Evolutionary conservation across 495 filamentous ascomycete genomes (phyloP).

Genomic region (Haplographium delicatum): DNA sequence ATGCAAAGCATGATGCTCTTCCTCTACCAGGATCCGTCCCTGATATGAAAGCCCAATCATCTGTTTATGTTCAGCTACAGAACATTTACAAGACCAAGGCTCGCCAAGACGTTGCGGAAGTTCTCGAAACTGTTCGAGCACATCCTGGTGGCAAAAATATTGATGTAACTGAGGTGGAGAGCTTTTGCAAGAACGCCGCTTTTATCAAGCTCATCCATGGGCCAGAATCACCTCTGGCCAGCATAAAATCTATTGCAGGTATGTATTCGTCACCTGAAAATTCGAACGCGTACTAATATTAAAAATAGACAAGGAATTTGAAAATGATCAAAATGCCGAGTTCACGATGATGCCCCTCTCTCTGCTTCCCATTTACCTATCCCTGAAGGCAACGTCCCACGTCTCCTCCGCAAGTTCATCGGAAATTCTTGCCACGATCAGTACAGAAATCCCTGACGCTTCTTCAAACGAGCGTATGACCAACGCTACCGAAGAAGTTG

Average conservation of each 20-base stretch:
- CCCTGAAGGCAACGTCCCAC: slow-evolving; percentile 54
- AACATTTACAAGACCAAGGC: slow-evolving; percentile 93
- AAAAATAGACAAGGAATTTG: slow-evolving; percentile 15
- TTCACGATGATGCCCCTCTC: slow-evolving; percentile 45
- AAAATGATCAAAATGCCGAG: slow-evolving; percentile 30
- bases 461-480: slow-evolving; percentile 39
- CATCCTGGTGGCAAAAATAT: slow-evolving; percentile 51
- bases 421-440: slow-evolving; percentile 38
- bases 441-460: slow-evolving; percentile 38
- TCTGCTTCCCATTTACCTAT: slow-evolving; percentile 73
- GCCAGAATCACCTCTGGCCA: slow-evolving; percentile 37
- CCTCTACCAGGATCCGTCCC: slow-evolving; percentile 85
- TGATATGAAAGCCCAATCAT: slow-evolving; percentile 96
- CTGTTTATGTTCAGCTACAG: slow-evolving; percentile 86
- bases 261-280: neutral
- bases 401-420: slow-evolving; percentile 39
- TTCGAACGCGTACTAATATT: slow-evolving; percentile 2
- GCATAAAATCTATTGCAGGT: slow-evolving; percentile 20
- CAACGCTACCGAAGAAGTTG: slow-evolving; percentile 59
- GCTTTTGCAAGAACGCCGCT: slow-evolving; percentile 93
- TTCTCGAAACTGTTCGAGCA: slow-evolving; percentile 60
- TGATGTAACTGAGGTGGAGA: slow-evolving; percentile 72
- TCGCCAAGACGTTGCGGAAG: slow-evolving; percentile 70
- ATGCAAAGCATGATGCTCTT: slow-evolving; percentile 60
- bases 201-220: slow-evolving; percentile 75